These are phyloP conservation scores for Penicillium simplicissimum DNA, from an alignment of 495 filamentous ascomycete species.

Conservation along the genomic window DNA sequence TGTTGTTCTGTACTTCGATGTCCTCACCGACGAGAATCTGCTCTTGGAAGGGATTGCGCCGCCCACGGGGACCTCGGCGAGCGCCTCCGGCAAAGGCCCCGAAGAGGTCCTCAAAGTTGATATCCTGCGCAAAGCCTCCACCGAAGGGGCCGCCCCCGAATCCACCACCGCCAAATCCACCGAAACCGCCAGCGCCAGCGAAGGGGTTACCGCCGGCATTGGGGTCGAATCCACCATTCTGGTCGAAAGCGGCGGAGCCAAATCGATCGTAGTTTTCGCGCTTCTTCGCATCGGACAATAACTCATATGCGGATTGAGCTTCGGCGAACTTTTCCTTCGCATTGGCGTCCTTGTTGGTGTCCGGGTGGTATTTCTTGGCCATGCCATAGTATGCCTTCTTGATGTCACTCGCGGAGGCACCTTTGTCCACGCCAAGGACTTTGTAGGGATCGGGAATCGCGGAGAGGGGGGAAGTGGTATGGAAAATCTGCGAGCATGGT, in stretches of 20 bases:
- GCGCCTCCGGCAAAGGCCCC: slow-evolving; percentile 75
- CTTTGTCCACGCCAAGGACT: slow-evolving; percentile 78
- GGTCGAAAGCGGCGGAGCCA: slow-evolving; percentile 85
- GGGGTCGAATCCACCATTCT: slow-evolving; percentile 68
- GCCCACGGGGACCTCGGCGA: slow-evolving; percentile 55
- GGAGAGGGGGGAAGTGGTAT: slow-evolving; percentile 61
- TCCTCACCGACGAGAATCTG: slow-evolving; percentile 83
- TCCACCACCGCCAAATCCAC: slow-evolving; percentile 56
- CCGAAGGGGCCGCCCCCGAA: slow-evolving; percentile 58
- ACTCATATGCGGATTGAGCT: slow-evolving; percentile 87
- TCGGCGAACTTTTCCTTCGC: slow-evolving; percentile 95
- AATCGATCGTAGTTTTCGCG: slow-evolving; percentile 87
- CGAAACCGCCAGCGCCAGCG: slow-evolving; percentile 50
- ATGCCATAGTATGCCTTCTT: slow-evolving; percentile 98
- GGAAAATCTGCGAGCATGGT: slow-evolving; percentile 62
- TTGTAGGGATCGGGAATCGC: slow-evolving; percentile 83
- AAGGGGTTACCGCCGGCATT: slow-evolving; percentile 70
- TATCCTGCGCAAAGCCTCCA: slow-evolving; percentile 69
- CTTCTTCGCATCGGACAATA: slow-evolving; percentile 89
- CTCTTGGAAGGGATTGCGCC: slow-evolving; percentile 65
- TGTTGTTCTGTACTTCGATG: slow-evolving; percentile 88
- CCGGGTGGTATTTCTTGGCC: slow-evolving; percentile 98
- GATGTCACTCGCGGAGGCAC: slow-evolving; percentile 80
- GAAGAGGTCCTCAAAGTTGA: slow-evolving; percentile 96
- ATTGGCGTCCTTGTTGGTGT: slow-evolving; percentile 89